Percentiles rank a stretch among this genome's conserved stretches.
Evolutionary conservation across 495 filamentous ascomycete genomes (phyloP).

Genomic region (Parathielavia appendiculata): DNA sequence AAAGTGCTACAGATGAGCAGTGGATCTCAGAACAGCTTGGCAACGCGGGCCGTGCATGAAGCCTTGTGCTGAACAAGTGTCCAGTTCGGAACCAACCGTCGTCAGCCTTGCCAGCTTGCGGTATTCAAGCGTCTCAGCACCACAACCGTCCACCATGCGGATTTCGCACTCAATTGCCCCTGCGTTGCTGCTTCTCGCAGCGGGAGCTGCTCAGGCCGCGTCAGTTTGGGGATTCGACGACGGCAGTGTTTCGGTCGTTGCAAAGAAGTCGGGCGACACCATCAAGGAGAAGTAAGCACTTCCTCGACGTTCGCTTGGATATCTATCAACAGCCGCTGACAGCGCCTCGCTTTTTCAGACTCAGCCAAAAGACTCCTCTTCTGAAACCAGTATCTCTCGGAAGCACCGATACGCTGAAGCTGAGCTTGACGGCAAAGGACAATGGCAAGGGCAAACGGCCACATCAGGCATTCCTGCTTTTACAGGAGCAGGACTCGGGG

Average conservation of each 20-base stretch:
- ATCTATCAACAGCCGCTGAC: neutral
- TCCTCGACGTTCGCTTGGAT: neutral
- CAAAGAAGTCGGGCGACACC: conserved; percentile 60
- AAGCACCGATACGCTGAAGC: conserved; percentile 68
- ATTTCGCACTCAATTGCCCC: conserved; percentile 47
- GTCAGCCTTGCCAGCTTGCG: conserved; percentile 17
- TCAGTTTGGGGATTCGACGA: conserved; percentile 82
- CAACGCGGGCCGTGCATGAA: conserved; percentile 16
- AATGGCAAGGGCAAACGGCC: conserved; percentile 71
- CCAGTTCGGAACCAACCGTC: conserved; percentile 24
- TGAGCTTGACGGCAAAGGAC: conserved; percentile 75
- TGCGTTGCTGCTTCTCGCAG: conserved; percentile 43
- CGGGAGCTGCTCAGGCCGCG: conserved; percentile 52
- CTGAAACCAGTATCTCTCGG: conserved; percentile 60
- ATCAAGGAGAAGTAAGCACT: conserved; percentile 66
- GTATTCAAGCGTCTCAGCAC: conserved; percentile 2
- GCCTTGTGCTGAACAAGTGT: conserved; percentile 31
- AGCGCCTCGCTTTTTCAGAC: conserved; percentile 39
- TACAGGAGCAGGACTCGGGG: conserved; percentile 66
- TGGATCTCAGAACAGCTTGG: conserved; percentile 16
- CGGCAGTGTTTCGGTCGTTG: conserved; percentile 69
- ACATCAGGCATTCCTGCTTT: conserved; percentile 86
- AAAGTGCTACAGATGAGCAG: too few relatives aligned
- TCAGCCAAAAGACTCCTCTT: conserved; percentile 58
- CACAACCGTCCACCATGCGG: conserved; percentile 38